Percentiles rank a stretch among this genome's conserved stretches.
phyloP scores from a whole-genome alignment of 164 flowering plant species.

The Magnolia kwangsiensis region DNA sequence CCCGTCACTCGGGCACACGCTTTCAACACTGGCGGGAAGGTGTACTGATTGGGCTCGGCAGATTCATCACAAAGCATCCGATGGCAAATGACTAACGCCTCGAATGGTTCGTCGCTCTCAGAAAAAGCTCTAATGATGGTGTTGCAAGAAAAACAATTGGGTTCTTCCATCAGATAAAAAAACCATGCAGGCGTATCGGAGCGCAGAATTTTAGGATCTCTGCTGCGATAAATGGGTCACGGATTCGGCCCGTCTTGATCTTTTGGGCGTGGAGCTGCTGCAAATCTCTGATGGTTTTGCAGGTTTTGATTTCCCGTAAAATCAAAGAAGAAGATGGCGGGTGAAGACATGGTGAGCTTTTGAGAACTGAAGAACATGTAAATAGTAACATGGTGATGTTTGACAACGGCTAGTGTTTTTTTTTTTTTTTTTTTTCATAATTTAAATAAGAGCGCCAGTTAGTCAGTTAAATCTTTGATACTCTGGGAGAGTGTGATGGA shows the following conservation, averaged over 20 bases:
- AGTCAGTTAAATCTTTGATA: no score
- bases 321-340: constrained; percentile 8
- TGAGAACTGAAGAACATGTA: background rate
- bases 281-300: constrained; percentile 42
- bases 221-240: constrained; percentile 49
- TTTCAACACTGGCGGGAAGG: constrained; percentile 15
- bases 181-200: constrained; percentile 6
- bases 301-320: constrained; percentile 34
- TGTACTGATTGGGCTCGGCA: constrained; percentile 9
- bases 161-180: constrained; percentile 11
- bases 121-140: constrained; percentile 18
- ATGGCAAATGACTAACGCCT: constrained; percentile 30
- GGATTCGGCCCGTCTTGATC: constrained; percentile 50
- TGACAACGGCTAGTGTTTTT: no score
- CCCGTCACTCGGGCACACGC: constrained; percentile 4
- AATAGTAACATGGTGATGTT: no score
- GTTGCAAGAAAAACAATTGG: constrained; percentile 19
- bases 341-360: constrained; percentile 9
- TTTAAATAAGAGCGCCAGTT: no score
- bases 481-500: no score
- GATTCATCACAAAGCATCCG: constrained; percentile 31
- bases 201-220: constrained; percentile 33
- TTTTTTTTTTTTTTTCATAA: no score
- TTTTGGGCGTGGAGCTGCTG: constrained; percentile 48
- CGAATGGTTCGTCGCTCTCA: constrained; percentile 28